Conservation (phyloP, 169 alveolate genomes). For the Eimeria maxima region DNA sequence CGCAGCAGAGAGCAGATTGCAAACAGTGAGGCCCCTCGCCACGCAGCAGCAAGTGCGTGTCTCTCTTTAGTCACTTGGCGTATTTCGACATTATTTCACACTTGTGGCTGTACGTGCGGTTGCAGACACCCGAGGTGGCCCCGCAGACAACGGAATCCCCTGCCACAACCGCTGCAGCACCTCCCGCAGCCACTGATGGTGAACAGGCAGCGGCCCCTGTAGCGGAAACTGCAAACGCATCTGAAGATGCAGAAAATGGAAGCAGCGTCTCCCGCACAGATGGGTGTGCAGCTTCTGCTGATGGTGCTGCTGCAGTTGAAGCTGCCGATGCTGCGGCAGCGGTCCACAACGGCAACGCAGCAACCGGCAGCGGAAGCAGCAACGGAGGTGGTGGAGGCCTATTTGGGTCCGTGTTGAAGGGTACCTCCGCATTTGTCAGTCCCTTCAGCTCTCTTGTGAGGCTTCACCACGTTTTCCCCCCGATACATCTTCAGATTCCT, state of each 20-base stretch:
- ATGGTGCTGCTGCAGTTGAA: neutral
- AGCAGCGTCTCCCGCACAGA: neutral
- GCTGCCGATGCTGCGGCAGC: slow-evolving; percentile 47
- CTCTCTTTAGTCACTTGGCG: neutral
- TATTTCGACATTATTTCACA: neutral
- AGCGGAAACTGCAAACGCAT: neutral
- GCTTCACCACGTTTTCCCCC: neutral
- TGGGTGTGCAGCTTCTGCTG: neutral
- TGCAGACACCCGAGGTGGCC: slow-evolving; percentile 34
- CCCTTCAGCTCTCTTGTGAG: slow-evolving; percentile 70
- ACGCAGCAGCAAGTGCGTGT: neutral
- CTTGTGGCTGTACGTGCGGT: neutral
- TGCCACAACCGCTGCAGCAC: slow-evolving; percentile 21
- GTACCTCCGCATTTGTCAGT: slow-evolving; percentile 49
- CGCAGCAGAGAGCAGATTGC: neutral
- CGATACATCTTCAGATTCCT: neutral
- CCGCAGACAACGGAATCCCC: neutral
- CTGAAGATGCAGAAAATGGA: neutral
- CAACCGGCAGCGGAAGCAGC: slow-evolving; percentile 52
- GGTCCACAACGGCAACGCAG: slow-evolving; percentile 42
- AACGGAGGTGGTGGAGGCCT: slow-evolving; percentile 25
- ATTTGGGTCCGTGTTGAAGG: slow-evolving; percentile 55
- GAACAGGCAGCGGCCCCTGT: slow-evolving; percentile 41
- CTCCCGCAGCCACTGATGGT: slow-evolving; percentile 22
- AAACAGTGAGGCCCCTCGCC: neutral